Base-by-base conservation (phyloP, 192 early-diverging fungal genomes). In the Backusella tuberculispora region DNA sequence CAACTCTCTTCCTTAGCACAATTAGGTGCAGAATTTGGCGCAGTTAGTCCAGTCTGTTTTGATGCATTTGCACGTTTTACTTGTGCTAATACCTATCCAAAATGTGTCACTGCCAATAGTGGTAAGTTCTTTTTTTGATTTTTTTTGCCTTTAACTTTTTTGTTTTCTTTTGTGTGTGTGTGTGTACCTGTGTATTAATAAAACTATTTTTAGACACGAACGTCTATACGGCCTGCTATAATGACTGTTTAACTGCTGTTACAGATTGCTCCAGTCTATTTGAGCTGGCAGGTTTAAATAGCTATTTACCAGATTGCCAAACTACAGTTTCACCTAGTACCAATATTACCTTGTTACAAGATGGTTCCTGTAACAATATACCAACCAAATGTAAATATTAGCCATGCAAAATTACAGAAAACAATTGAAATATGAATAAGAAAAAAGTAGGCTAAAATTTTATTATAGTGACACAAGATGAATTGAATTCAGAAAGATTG, bases 11-110 rank as follows among this genome's bases (percentile, higher is more conserved):
- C 68, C 5, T 69, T 69, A 47, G 43, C 26, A 34, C 42, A 69
- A 7, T 15, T 69, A 47, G 21, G 24, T 15, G 14, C 44, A 21
- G 6, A 24, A 13, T 43, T 69, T 69, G 43, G 40, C 3, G 14
- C 43, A 6, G n/a, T 69, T 29, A 47, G 68, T 47, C 68, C 68
- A 29, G 42, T 40, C 26, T 69, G 68, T 46, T 21, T 69, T 26
- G 68, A 69, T 69, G 68, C 43, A 15, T 69, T 46, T 46, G 38
- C 68, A 43, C 68, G 68, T 29, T 69, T 46, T 47, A 29, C 42
- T 34, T 69, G 68, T 69, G 43, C 68, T 2, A 43, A 43, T 14
- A 19, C 68, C 21, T 69, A 69, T 17, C 42, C 67, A 44, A 69
- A 29, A 69, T 69, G 67, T 69, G 43, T 41, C 34, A 41, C 37